Conservation (phyloP, 177 flowering plant genomes). For the Telopea speciosissima region DNA sequence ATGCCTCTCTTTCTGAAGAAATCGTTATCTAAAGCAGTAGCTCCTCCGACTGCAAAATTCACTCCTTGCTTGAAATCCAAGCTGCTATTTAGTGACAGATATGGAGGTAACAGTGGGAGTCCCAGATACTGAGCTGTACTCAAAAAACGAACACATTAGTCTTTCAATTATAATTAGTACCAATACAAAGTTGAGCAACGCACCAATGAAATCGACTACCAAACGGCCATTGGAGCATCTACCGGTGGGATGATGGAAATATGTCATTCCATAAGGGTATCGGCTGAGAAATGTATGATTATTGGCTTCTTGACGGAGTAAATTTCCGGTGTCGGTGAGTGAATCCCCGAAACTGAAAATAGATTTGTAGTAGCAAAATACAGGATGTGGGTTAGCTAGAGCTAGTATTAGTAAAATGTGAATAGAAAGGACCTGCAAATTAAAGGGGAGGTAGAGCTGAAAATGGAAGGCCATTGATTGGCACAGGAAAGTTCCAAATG, state of each 20-base stretch:
- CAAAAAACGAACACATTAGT: background rate
- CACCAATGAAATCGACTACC: slow-evolving; percentile 32
- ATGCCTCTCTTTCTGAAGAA: background rate
- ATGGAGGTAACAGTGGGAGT: background rate
- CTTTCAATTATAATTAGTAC: background rate
- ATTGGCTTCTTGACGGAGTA: background rate
- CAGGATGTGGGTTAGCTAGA: no score
- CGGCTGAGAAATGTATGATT: background rate
- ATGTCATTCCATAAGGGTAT: slow-evolving; percentile 26
- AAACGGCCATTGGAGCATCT: slow-evolving; percentile 30
- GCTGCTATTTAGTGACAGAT: background rate
- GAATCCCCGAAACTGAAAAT: background rate
- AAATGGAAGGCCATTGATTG: no score
- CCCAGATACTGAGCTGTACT: slow-evolving; percentile 1
- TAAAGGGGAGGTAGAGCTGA: no score
- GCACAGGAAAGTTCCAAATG: no score
- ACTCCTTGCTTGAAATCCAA: background rate
- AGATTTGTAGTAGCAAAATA: background rate
- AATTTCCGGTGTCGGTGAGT: background rate
- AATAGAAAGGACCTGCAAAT: no score
- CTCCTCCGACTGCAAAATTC: slow-evolving; percentile 1
- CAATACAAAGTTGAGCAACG: background rate
- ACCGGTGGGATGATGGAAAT: slow-evolving; percentile 26
- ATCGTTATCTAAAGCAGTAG: background rate
- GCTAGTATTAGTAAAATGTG: no score